Percentiles rank a stretch among this genome's conserved stretches.
These are phyloP conservation scores for Athelia psychrophila DNA, from an alignment of 1,284 basidiomycete genomes.

Conservation along the genomic window DNA sequence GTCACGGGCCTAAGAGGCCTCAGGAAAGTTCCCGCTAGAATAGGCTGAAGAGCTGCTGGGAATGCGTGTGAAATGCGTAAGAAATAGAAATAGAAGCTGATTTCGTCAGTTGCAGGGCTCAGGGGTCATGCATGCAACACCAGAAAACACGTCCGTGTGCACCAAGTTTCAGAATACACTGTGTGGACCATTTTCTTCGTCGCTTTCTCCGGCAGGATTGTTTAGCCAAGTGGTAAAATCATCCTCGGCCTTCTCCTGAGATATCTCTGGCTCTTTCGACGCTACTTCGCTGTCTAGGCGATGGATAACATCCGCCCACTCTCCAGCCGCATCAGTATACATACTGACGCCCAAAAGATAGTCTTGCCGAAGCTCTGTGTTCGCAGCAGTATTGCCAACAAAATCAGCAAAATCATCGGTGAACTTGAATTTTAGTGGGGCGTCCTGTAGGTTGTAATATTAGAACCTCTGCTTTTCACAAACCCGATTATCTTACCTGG, in stretches of 20 bases:
- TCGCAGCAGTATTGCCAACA: conserved; percentile 40
- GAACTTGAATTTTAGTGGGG: conserved; percentile 39
- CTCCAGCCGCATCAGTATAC: conserved; percentile 38
- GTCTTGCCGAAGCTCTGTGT: conserved; percentile 46
- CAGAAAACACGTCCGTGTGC: too few species aligned
- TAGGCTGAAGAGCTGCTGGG: too few species aligned
- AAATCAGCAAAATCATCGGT: conserved; percentile 47
- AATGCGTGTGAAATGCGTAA: too few species aligned
- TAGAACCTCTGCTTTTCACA: neutral
- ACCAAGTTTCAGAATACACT: too few species aligned
- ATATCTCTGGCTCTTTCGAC: conserved; percentile 17
- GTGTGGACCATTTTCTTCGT: too few species aligned
- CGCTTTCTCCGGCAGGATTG: conserved; percentile 43
- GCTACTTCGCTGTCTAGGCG: conserved; percentile 28
- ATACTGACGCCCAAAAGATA: conserved; percentile 42
- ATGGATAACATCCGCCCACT: conserved; percentile 43
- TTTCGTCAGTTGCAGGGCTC: too few species aligned
- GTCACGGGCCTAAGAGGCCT: too few species aligned
- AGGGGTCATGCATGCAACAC: too few species aligned
- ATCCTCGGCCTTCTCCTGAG: conserved; percentile 41
- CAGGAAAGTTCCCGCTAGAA: too few species aligned
- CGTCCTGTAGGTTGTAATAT: conserved; percentile 26
- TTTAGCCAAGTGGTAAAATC: conserved; percentile 56
- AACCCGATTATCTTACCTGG: conserved; percentile 31
- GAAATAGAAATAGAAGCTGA: too few species aligned